Percentiles rank a stretch among this genome's conserved stretches.
These are phyloP conservation scores for Termitomyces sp. DNA, from an alignment of 768 basidiomycete genomes.

Conservation along the genomic window DNA sequence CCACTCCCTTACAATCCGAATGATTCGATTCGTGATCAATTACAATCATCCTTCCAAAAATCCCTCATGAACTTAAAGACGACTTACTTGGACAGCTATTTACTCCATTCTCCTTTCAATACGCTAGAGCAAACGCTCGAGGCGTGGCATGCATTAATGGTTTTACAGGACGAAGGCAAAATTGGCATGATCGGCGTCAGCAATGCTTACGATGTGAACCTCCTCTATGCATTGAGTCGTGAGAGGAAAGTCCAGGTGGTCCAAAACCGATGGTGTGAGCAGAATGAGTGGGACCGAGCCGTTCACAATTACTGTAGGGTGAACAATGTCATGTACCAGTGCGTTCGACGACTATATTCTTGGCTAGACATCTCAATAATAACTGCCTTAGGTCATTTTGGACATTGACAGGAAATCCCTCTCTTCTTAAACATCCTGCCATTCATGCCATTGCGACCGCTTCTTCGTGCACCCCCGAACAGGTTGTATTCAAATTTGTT, in stretches of 20 bases:
- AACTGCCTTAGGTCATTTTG: slow-evolving; percentile 68
- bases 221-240: slow-evolving; percentile 50
- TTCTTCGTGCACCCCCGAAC: slow-evolving; percentile 55
- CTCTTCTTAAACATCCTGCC: slow-evolving; percentile 47
- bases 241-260: slow-evolving; percentile 66
- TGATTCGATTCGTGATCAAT: slow-evolving; percentile 52
- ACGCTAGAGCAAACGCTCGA: slow-evolving; percentile 57
- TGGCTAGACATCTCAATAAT: background rate
- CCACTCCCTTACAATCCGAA: slow-evolving; percentile 72
- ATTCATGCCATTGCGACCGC: slow-evolving; percentile 41
- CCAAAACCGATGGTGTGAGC: slow-evolving; percentile 84
- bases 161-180: slow-evolving; percentile 62
- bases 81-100: slow-evolving; percentile 71
- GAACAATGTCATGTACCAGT: slow-evolving; percentile 74
- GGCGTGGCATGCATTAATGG: slow-evolving; percentile 64
- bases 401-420: slow-evolving; percentile 80
- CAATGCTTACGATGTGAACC: slow-evolving; percentile 65
- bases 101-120: slow-evolving; percentile 73
- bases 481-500: slow-evolving; percentile 66
- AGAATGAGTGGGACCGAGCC: slow-evolving; percentile 69
- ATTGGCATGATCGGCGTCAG: slow-evolving; percentile 72
- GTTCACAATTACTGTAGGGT: slow-evolving; percentile 63
- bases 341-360: background rate
- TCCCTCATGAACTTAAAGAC: slow-evolving; percentile 72
- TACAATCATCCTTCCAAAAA: slow-evolving; percentile 53